Base-by-base conservation (phyloP, 2,329 filamentous ascomycete genomes). In the Ramichloridium luteum region DNA sequence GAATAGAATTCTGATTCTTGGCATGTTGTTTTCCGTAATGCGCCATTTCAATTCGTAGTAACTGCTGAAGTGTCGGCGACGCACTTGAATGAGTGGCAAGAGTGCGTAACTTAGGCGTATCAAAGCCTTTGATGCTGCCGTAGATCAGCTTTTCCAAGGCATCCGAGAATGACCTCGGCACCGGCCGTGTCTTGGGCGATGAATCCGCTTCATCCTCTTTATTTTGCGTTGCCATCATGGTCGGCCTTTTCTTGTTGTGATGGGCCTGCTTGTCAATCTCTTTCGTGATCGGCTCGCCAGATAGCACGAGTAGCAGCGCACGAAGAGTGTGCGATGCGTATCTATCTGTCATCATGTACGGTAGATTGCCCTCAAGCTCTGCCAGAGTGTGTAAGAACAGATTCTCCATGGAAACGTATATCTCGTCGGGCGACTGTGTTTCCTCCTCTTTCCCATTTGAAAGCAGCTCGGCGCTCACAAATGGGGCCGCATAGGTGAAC, bases 321-420 rank as follows among this genome's bases (percentile, higher is more conserved):
- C 90, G 75, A 26, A 98, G 66, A 0, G 83, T 80, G 52, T 98
- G 90, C 0, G 90, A 96, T 4, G 85, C 90, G 51, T 93, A 96
- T 28, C 66, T 61, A 53, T 96, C 84, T 2, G 84, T 93, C 50
- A 96, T 68, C 6, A 98, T 65, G 48, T 77, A 90, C 13, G 78
- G 75, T 48, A 94, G 67, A 40, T 85, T 79, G 9, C 77, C 78
- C 53, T 93, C 79, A n/a, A 98, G 63, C 60, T 96, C 90, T 41
- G 86, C 78, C 30, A 93, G 65, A 1, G 84, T 82, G 38, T 76
- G 67, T 27, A 96, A 68, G 53, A 93, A 92, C 35, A 93, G 65
- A 32, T 78, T 76, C 56, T 93, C 88, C 73, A 94, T 83, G 3
- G 76, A 74, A 3, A 71, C 62, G 20, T 65, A 56, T 8, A 73